Percentiles rank a stretch among this genome's conserved stretches.
Conservation (phyloP, 129 eudicot species). For the sunflower (Helianthus annuus) region HanXRQr2.0-SUNRISE NC_035448.2:129500725-129501224, state of each 20-base stretch:
- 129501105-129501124: too few species aligned
- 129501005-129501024: too few species aligned
- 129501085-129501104: too few species aligned
- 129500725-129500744: slow-evolving; percentile 65
- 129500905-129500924: neutral
- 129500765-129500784: slow-evolving; percentile 70
- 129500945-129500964: neutral
- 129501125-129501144: too few species aligned
- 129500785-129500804: slow-evolving; percentile 69
- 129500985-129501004: too few species aligned
- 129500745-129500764: slow-evolving; percentile 60
- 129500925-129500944: neutral
- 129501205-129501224: too few species aligned
- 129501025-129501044: too few species aligned
- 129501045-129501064: too few species aligned
- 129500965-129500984: neutral
- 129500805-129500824: slow-evolving; percentile 68
- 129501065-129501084: too few species aligned
- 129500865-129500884: slow-evolving; percentile 39
- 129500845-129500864: slow-evolving; percentile 78
- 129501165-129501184: too few species aligned
- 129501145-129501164: too few species aligned
- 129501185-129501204: too few species aligned
- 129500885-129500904: neutral
- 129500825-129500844: slow-evolving; percentile 86